Base-by-base conservation (phyloP, 2,329 filamentous ascomycete species). In the Diplodia intermedia region DNA sequence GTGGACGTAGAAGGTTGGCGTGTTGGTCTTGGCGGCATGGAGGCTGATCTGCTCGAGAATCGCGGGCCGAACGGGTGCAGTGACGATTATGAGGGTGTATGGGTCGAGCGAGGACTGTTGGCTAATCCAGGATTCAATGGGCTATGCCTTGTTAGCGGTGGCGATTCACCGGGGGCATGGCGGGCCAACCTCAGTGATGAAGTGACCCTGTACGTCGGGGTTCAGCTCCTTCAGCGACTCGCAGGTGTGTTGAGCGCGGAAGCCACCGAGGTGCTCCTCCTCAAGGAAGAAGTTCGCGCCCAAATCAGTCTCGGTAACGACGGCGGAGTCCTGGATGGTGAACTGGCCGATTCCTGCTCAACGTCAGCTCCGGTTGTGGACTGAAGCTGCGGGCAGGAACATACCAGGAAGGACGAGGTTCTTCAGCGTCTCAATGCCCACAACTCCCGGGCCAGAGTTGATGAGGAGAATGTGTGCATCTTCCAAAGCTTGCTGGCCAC, bases 231-330 rank as follows among this genome's bases (percentile, higher is more conserved):
- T 84, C 53, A 99, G 84, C 66, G 94, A 84, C 70, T 90, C 89
- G 68, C 90, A 89, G 66, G 91, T 91, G 76, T 91, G 89, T 77
- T 93, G 86, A 1, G 94, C 92, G 72, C 95, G 89, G 31, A 89
- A 89, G 74, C 89, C 89, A 65, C 93, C 94, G 47, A 97, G 78
- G 71, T 89, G 90, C 60, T 85, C 83, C 73, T 95, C 89, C 70
- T 97, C 92, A 0, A 99, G 84, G 75, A 99, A 99, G 85, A 99
- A 99, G 81, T 99, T 99, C 70, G 97, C 90, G 4, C 96, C 95
- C 50, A 99, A 83, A 75, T 99, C 95, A 52, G 89, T 85, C 72
- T 97, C 90, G 1, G 83, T 84, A n/a, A 99, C 94, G 2, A 86
- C 79, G 1, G 89, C 87, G 7, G 91, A 89, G 75, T 99, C 95